phyloP scores from a whole-genome alignment of 768 basidiomycete genomes.

The Boletus huronensis region DNA sequence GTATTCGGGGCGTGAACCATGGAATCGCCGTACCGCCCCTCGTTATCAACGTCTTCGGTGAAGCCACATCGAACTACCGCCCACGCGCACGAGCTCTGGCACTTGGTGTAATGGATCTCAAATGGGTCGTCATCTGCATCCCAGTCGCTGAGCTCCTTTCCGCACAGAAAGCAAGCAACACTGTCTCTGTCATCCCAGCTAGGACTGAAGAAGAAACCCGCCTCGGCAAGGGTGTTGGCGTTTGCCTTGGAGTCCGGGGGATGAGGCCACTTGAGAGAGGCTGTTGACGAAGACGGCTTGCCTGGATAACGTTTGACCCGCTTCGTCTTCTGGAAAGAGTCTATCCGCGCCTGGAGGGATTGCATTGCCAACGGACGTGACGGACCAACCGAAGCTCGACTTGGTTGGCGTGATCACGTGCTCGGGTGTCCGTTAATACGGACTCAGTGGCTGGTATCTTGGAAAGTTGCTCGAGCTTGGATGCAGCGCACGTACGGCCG shows the following conservation, averaged over 20 bases:
- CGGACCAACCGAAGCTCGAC: too few relatives aligned
- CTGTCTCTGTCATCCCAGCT: constrained; percentile 65
- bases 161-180: constrained; percentile 82
- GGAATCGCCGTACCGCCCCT: constrained; percentile 47
- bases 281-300: constrained; percentile 44
- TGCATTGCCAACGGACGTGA: constrained; percentile 37
- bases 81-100: constrained; percentile 70
- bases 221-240: constrained; percentile 73
- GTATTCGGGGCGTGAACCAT: background rate
- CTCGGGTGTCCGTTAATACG: too few relatives aligned
- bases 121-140: constrained; percentile 82
- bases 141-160: constrained; percentile 82
- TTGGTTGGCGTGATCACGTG: constrained; percentile 2
- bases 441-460: too few relatives aligned
- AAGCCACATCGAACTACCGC: constrained; percentile 75
- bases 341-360: constrained; percentile 52
- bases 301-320: constrained; percentile 50
- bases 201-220: constrained; percentile 86
- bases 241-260: constrained; percentile 61
- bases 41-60: constrained; percentile 50
- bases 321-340: constrained; percentile 64
- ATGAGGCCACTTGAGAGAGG: constrained; percentile 76
- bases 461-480: background rate
- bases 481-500: constrained; percentile 39
- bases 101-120: constrained; percentile 74